phyloP scores from a whole-genome alignment of 768 basidiomycete species.

The Hebeloma cylindrosporum region DNA sequence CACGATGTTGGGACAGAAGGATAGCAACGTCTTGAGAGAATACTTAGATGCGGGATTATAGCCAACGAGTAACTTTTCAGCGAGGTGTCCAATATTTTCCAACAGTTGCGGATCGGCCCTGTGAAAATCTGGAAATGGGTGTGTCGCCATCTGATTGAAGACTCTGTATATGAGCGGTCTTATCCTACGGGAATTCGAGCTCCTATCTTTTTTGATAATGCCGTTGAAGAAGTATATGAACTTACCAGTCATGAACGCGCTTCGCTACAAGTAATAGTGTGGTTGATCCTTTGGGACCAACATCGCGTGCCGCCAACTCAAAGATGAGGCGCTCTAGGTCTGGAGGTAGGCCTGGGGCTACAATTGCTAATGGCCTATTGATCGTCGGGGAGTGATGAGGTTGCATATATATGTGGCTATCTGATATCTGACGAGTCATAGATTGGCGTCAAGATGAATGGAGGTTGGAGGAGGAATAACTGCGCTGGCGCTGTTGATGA shows the following conservation, averaged over 20 bases:
- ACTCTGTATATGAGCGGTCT: background rate
- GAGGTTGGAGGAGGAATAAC: too few species aligned
- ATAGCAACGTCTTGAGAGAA: background rate
- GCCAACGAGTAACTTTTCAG: background rate
- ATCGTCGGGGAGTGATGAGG: too few species aligned
- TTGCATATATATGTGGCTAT: too few species aligned
- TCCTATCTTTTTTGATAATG: background rate
- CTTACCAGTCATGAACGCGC: slow-evolving; percentile 1
- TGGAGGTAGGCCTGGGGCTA: background rate
- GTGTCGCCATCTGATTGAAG: background rate
- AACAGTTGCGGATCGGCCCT: background rate
- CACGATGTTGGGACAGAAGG: background rate
- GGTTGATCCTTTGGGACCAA: background rate
- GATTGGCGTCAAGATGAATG: too few species aligned
- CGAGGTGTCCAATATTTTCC: slow-evolving; percentile 1
- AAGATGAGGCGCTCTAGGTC: slow-evolving; percentile 8
- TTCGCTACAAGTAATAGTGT: background rate
- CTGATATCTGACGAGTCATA: too few species aligned
- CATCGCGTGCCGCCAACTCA: background rate
- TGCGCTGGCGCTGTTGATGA: too few species aligned
- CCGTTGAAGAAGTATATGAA: background rate
- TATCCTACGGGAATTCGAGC: background rate
- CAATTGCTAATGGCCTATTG: too few species aligned
- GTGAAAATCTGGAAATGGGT: background rate
- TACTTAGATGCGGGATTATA: background rate